Base-by-base conservation (phyloP, 192 early-diverging fungal genomes). In the Coemansia sp. region DNA sequence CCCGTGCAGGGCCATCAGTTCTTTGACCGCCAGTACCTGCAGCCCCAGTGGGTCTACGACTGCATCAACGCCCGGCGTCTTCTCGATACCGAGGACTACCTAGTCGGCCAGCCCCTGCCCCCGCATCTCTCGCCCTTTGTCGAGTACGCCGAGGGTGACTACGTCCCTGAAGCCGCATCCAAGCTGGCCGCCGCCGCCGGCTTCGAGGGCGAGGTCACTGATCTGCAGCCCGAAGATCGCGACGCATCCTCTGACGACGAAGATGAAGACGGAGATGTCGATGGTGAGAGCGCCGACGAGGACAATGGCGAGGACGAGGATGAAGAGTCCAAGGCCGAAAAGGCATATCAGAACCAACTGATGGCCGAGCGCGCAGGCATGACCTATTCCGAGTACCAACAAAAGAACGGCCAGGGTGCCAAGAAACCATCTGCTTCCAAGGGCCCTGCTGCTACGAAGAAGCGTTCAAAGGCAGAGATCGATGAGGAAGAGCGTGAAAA, bases 1-100 rank as follows among this genome's bases (percentile, higher is more conserved):
- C 93, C 93, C 13, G 58, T 53, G 5, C 78, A 81, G 57, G 68
- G 64, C 51, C 79, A 87, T 47, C 77, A 75, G 51, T 82, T 85
- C 68, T 53, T 63, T 8, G 51, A 67, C 46, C 83, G 93, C 59
- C 77, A 77, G 9, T 96, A 93, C 55, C 77, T 97, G 29, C 96
- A 97, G 72, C 96, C 96, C n/a, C 96, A 99, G 71, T 99, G 96
- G 96, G 80, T 94, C 14, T 93, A 88, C 76, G 96, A 99, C 66
- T 86, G 83, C 58, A 79, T 96, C 49, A 99, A 99, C 48, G 88
- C 90, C 17, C 70, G 81, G 6, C 84, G 87, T 45, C 64, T 95
- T 26, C 60, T 97, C 40, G 50, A 66, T 17, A 48, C 67, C 11
- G 65, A 77, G 9, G 55, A 68, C 11, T 99, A 99, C 56, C 79